phyloP scores from a whole-genome alignment of 805 yeast genomes.

The Ogataea ganodermae region DNA sequence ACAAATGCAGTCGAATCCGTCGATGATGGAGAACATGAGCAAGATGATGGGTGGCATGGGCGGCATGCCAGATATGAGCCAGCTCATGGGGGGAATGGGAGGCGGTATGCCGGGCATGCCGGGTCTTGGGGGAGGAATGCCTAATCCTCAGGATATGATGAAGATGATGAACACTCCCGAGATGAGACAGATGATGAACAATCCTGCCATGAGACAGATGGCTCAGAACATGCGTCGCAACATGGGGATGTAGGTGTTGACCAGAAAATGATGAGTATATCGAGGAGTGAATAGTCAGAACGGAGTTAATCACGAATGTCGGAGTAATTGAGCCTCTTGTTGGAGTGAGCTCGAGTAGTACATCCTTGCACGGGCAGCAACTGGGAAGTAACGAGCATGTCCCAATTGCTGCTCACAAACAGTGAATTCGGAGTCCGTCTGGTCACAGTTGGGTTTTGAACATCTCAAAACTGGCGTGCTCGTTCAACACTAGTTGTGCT shows the following conservation, averaged over 20 bases:
- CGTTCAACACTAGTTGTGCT: too few relatives aligned
- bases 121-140: conserved; percentile 53
- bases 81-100: conserved; percentile 58
- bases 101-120: conserved; percentile 11
- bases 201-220: conserved; percentile 75
- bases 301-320: not conserved
- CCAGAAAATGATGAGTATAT: not conserved
- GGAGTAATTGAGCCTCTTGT: not conserved
- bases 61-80: conserved; percentile 70
- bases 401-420: too few relatives aligned
- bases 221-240: conserved; percentile 42
- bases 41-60: conserved; percentile 69
- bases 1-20: conserved; percentile 68
- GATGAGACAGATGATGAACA: conserved; percentile 60
- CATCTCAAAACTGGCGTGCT: too few relatives aligned
- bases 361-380: too few relatives aligned
- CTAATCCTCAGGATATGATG: conserved; percentile 49
- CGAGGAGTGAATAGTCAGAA: not conserved
- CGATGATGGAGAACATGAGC: conserved; percentile 74
- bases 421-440: too few relatives aligned
- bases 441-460: too few relatives aligned
- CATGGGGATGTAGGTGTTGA: conserved; percentile 25
- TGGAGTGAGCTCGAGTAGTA: too few relatives aligned
- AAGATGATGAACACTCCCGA: conserved; percentile 35
- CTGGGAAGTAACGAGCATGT: too few relatives aligned